phyloP scores from a whole-genome alignment of 2,329 filamentous ascomycete species.

The Fulvia fulva region DNA sequence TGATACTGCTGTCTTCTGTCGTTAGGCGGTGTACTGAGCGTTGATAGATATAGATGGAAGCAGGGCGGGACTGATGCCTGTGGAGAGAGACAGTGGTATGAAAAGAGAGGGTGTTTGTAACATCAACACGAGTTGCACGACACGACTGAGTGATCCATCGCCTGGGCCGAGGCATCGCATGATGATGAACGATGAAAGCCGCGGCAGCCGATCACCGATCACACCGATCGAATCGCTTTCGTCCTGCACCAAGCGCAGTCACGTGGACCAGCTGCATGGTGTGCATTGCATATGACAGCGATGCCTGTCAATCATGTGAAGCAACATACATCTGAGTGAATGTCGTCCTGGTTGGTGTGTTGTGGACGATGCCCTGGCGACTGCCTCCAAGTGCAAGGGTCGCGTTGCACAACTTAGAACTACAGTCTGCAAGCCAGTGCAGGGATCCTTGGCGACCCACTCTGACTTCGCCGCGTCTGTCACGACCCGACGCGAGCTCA shows the following conservation, averaged over 20 bases:
- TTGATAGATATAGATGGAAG: not conserved
- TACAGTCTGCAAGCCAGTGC: not conserved
- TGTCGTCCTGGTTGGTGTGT: not conserved
- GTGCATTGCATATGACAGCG: not conserved
- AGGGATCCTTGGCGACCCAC: not conserved
- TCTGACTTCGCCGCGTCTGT: not conserved
- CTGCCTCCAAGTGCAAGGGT: not conserved
- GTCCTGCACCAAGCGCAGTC: not conserved
- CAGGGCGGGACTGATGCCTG: not conserved
- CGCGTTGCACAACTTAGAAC: too few relatives aligned
- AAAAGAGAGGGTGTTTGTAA: not conserved
- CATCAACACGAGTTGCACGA: too few relatives aligned
- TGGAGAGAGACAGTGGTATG: not conserved
- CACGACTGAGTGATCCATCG: too few relatives aligned
- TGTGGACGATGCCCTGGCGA: not conserved
- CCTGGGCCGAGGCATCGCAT: not conserved
- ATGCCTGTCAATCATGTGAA: not conserved
- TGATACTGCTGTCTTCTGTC: constrained; percentile 5
- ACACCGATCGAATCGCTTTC: too few relatives aligned
- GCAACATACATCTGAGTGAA: not conserved
- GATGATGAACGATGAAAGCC: not conserved
- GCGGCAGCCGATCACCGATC: not conserved
- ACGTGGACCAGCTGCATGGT: not conserved
- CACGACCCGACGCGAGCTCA: not conserved
- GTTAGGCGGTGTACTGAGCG: not conserved